Base-by-base conservation (phyloP, 805 yeast genomes). In the Tetrapisispora arboricola region DNA sequence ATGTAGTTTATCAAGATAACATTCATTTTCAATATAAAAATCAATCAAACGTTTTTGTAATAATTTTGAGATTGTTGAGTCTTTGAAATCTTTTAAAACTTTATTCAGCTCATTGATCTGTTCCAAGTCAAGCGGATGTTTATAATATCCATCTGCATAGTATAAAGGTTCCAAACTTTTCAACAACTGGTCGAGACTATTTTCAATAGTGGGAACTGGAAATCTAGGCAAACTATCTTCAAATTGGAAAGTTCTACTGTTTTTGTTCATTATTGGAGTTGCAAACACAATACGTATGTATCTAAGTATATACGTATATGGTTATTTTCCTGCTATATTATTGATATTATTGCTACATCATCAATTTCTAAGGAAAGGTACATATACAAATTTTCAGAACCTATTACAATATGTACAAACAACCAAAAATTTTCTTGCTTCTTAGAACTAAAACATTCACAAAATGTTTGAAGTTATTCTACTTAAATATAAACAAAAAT, bases 121-220 rank as follows among this genome's bases (percentile, higher is more conserved):
- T 34, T 44, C 49, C 3, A 54, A 54, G 19, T 56, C 53, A 32
- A 50, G 43, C 2, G 57, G 57, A 39, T 53, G 57, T 35, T 49
- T 49, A 40, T 55, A 55, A 47, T 71, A 75, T 30, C 79, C 82
- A 2, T 72, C 78, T 0, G 64, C 61, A 17, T 73, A 60, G 18
- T 79, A 59, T 40, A 83, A 56, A 0, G 90, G 90, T 49, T 75
- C 70, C 26, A 82, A 49, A 0, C 85, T 75, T 5, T 64, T 61
- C 24, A 76, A 60, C 12, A 80, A 58, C 50, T 78, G 80, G 18
- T 58, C 59, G 13, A 76, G 60, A 0, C 87, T 76, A 2, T 68
- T 50, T 2, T 58, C 43, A 4, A 81, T 52, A 11, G 66, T 60
- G 0, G 94, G 90, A 12, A 83, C 73, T 0, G 87, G 87, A 18